Conservation (phyloP, 345 rosid genomes). For the Populus davidiana region DNA sequence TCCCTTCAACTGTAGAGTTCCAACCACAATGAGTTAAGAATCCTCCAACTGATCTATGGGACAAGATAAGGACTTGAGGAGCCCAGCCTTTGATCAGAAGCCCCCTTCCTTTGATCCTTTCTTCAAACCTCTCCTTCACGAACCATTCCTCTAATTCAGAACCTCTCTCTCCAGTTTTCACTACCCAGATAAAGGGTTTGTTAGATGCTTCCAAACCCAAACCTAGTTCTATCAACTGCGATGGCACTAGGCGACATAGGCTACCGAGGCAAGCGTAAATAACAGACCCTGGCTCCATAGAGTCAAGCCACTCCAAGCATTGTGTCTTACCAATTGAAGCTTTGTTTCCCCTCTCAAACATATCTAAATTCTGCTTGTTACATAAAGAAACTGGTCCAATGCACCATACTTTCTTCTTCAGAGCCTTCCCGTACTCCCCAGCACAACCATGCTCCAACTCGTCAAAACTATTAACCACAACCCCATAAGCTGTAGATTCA, state of each 20-base stretch:
- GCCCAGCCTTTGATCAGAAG: constrained; percentile 75
- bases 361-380: constrained; percentile 39
- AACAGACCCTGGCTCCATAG: constrained; percentile 52
- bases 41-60: constrained; percentile 64
- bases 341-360: constrained; percentile 65
- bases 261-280: constrained; percentile 77
- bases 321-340: constrained; percentile 40
- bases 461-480: constrained; percentile 59
- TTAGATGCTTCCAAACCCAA: constrained; percentile 59
- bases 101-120: constrained; percentile 57
- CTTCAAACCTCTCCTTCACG: constrained; percentile 40
- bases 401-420: constrained; percentile 62
- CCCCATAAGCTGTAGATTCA: constrained; percentile 56
- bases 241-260: constrained; percentile 56
- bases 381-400: constrained; percentile 75
- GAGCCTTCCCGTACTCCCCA: constrained; percentile 39
- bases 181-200: constrained; percentile 71
- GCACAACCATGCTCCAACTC: constrained; percentile 56
- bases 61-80: constrained; percentile 68
- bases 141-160: constrained; percentile 56
- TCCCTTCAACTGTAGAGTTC: constrained; percentile 76
- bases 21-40: constrained; percentile 86
- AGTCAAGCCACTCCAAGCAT: constrained; percentile 55
- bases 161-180: constrained; percentile 42
- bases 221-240: constrained; percentile 65